phyloP scores from a whole-genome alignment of 169 alveolate genomes.

The Cryptosporidium meleagridis region DNA sequence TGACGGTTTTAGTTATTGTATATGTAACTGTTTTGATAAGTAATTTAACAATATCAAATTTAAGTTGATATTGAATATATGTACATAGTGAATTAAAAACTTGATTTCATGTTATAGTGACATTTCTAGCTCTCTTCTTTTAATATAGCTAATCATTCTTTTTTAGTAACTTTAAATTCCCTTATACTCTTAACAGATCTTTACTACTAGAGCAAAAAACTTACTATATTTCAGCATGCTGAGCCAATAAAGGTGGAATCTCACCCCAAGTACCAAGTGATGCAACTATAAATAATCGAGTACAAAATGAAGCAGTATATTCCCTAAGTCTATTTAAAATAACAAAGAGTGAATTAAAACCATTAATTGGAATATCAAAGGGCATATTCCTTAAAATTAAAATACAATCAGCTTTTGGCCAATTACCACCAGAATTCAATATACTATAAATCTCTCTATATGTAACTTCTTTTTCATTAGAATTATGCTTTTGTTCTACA shows the following conservation, averaged over 20 bases:
- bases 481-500: background rate
- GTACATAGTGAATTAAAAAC: background rate
- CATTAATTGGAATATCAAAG: slow-evolving; percentile 46
- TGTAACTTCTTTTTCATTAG: slow-evolving; percentile 24
- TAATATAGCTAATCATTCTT: too few species aligned
- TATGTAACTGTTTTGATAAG: background rate
- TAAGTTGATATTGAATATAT: too few species aligned
- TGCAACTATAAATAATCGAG: slow-evolving; percentile 19
- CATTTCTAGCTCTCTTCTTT: too few species aligned
- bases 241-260: slow-evolving; percentile 43
- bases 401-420: slow-evolving; percentile 70
- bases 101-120: too few species aligned
- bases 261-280: slow-evolving; percentile 60
- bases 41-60: too few species aligned
- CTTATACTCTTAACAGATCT: background rate
- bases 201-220: background rate
- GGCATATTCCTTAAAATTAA: slow-evolving; percentile 54
- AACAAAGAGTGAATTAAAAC: slow-evolving; percentile 5
- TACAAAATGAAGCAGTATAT: slow-evolving; percentile 37
- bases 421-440: slow-evolving; percentile 58
- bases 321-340: slow-evolving; percentile 24
- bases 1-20: too few species aligned
- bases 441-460: slow-evolving; percentile 30
- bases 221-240: slow-evolving; percentile 64
- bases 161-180: background rate